Evolutionary conservation across 1,284 basidiomycete genomes (phyloP).

Genomic region (Melanopsichium pennsylvanicum): DNA sequence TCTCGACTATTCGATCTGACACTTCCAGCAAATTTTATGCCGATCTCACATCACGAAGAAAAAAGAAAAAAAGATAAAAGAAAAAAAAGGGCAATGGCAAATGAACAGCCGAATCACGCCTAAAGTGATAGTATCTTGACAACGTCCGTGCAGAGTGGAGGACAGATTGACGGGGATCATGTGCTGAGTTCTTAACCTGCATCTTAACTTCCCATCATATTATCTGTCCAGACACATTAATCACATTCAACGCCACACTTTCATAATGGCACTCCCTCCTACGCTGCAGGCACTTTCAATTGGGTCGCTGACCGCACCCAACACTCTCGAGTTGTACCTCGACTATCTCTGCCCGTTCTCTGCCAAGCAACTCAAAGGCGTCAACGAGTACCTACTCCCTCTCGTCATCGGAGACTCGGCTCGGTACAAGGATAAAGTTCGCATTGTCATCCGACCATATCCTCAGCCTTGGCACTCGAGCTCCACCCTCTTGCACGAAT

Average conservation of each 20-base stretch:
- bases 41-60: constrained; percentile 1
- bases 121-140: background rate
- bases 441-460: constrained; percentile 80
- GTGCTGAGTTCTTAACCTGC: too few relatives aligned
- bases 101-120: constrained; percentile 16
- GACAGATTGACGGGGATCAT: too few relatives aligned
- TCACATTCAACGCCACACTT: background rate
- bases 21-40: too few relatives aligned
- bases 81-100: too few relatives aligned
- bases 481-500: constrained; percentile 81
- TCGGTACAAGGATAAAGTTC: constrained; percentile 77
- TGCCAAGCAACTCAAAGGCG: constrained; percentile 67
- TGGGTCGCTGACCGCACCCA: constrained; percentile 75
- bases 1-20: background rate
- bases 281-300: constrained; percentile 77
- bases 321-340: constrained; percentile 81
- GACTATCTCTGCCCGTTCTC: constrained; percentile 72
- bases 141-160: constrained; percentile 24
- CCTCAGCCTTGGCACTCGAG: constrained; percentile 72
- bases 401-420: constrained; percentile 53
- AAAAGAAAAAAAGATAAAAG: too few relatives aligned
- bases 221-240: too few relatives aligned
- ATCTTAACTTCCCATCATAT: too few relatives aligned
- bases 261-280: constrained; percentile 81
- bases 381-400: constrained; percentile 66